A percentile compares a stretch with the other conserved stretches of the same genome.
phyloP scores from a whole-genome alignment of 2,329 filamentous ascomycete species.

The Eutypa lata region DNA sequence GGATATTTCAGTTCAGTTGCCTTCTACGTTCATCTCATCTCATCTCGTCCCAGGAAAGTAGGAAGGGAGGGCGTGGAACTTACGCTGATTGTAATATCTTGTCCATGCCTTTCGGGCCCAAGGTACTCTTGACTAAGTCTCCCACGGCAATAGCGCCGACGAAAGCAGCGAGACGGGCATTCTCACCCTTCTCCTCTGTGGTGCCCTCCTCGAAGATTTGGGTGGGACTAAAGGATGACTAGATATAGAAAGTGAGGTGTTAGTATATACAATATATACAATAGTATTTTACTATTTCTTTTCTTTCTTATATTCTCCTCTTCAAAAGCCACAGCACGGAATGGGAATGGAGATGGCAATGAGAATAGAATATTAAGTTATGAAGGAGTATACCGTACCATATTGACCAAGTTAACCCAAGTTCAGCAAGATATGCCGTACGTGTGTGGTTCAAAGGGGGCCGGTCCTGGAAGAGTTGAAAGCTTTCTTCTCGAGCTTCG shows the following conservation, averaged over 20 bases:
- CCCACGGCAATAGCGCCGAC: slow-evolving; percentile 97
- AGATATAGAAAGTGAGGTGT: slow-evolving; percentile 5
- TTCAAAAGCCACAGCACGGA: not conserved
- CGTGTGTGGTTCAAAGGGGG: not conserved
- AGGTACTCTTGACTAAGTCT: slow-evolving; percentile 93
- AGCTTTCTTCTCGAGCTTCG: not conserved
- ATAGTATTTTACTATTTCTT: too few species aligned
- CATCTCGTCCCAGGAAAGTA: too few species aligned
- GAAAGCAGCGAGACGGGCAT: slow-evolving; percentile 97
- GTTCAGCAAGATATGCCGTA: not conserved
- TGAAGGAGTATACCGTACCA: not conserved
- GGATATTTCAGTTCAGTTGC: slow-evolving; percentile 1
- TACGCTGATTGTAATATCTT: slow-evolving; percentile 96
- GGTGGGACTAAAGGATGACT: slow-evolving; percentile 75
- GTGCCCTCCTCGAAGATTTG: slow-evolving; percentile 98
- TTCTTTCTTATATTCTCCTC: too few species aligned
- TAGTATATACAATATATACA: too few species aligned
- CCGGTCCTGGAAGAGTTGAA: not conserved
- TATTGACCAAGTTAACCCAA: not conserved
- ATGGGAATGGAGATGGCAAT: not conserved
- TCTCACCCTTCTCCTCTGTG: slow-evolving; percentile 97
- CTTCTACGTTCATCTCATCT: not conserved
- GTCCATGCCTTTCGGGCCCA: slow-evolving; percentile 98
- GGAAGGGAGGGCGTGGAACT: too few species aligned
- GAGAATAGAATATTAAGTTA: not conserved